Evolutionary conservation across 2,329 filamentous ascomycete species (phyloP), one percentile per base, ranked within the genome.

Genomic region (Rutstroemia sp.): DNA sequence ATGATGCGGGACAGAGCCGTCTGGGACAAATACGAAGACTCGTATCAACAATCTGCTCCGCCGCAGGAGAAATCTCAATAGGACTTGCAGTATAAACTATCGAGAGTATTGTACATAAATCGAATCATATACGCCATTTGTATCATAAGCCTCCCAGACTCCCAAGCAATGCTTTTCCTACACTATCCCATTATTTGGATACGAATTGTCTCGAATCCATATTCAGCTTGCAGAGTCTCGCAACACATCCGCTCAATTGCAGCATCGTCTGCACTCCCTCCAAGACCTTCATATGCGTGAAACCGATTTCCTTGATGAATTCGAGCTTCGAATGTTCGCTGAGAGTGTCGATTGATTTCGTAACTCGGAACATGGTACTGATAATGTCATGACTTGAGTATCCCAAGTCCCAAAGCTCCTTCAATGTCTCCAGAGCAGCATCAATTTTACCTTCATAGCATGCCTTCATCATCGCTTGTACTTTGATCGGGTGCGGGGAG

Each of bases 371-470:
- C 94, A 99, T 99, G 60, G 92, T 99, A 74, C 88, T 95, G 72
- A 99, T 95, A 65, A 99, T 96, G 72, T 99, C 94, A 75, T 99
- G 92, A 65, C 90, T 95, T n/a, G 90, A 96, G 75, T 99, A 99
- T 14, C 94, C 94, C 58, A 97, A 76, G 59, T 87, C 84, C 92
- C 94, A 99, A 44, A 99, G 78, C 75, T 97, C 94, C 64, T 90
- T 88, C 62, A 99, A 74, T 4, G 81, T 84, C 64, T 95, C 90
- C 58, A 99, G 76, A 1, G 94, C 94, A 58, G 84, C 84, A 71
- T 96, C 92, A 21, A 99, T 81, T 64, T 92, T 91, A 53, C 88
- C 87, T 71, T 97, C 92, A 73, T 94, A 90, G 73, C 94, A 97
- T 1, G 90, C 89, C 77, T 96, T 97, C 67, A 99, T 85, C 91